phyloP scores from a whole-genome alignment of 2,329 filamentous ascomycete genomes.

The Aspergillus novoparasiticus region DNA sequence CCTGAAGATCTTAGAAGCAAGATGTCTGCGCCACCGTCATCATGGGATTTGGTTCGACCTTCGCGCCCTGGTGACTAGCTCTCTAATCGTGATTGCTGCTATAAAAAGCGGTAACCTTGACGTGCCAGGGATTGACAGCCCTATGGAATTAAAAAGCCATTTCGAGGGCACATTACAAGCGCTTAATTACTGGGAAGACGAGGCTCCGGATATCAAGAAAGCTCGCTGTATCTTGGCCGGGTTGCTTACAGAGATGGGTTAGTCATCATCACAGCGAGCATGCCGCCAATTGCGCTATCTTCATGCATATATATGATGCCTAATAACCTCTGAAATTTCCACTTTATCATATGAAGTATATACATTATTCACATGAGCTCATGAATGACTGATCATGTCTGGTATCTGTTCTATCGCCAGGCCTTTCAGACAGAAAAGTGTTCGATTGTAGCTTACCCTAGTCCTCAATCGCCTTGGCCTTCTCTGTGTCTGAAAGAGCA shows the following conservation, averaged over 20 bases:
- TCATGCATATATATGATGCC: too few relatives aligned
- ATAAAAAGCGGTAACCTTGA: slow-evolving; percentile 25
- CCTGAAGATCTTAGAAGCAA: slow-evolving; percentile 26
- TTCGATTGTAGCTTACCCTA: background rate
- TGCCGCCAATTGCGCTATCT: background rate
- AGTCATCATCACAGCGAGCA: background rate
- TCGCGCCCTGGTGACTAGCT: slow-evolving; percentile 22
- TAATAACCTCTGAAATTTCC: background rate
- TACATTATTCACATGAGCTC: background rate
- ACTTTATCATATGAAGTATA: background rate
- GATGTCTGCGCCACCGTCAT: slow-evolving; percentile 31
- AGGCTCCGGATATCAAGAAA: slow-evolving; percentile 11
- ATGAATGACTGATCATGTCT: background rate
- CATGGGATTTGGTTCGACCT: slow-evolving; percentile 35
- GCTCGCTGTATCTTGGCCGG: slow-evolving; percentile 13
- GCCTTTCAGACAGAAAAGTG: background rate
- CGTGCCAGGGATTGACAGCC: slow-evolving; percentile 9
- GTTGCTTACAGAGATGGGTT: background rate
- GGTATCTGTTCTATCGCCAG: background rate
- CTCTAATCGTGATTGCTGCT: slow-evolving; percentile 26
- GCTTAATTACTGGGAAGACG: slow-evolving; percentile 9
- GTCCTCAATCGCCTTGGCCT: background rate
- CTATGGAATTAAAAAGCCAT: background rate
- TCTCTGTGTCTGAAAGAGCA: background rate
- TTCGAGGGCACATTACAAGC: slow-evolving; percentile 5